Evolutionary conservation across 768 basidiomycete genomes (phyloP).

Genomic region (Tylopilus rubrobrunneus): DNA sequence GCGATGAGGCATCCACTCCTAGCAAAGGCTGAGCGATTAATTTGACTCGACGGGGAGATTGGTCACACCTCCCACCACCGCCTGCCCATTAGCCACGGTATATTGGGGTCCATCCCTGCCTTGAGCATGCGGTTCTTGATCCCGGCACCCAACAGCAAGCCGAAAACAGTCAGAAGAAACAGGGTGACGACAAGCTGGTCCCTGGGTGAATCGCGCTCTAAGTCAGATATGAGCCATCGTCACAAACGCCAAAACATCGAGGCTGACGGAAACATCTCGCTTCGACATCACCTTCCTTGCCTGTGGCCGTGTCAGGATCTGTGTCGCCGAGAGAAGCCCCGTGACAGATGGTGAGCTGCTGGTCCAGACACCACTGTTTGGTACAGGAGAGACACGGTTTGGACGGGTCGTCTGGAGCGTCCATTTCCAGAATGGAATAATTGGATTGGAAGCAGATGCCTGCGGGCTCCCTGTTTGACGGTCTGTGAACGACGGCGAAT

Average conservation of each 20-base stretch:
- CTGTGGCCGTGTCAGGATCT: conserved; percentile 89
- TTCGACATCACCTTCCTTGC: conserved; percentile 94
- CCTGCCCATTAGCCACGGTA: conserved; percentile 59
- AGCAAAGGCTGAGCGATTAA: conserved; percentile 17
- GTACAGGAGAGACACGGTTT: conserved; percentile 94
- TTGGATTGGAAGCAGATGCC: conserved; percentile 90
- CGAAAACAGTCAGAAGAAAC: conserved; percentile 84
- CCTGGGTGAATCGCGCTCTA: conserved; percentile 93
- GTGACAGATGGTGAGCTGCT: conserved; percentile 79
- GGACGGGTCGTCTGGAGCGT: conserved; percentile 75
- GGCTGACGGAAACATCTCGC: conserved; percentile 91
- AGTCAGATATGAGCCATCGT: conserved; percentile 21
- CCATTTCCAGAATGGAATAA: conserved; percentile 80
- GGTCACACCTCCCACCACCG: conserved; percentile 81
- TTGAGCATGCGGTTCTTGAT: conserved; percentile 80
- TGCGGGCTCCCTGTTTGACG: conserved; percentile 30
- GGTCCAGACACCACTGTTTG: conserved; percentile 93
- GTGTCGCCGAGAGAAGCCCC: conserved; percentile 82
- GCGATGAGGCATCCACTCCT: conserved; percentile 45
- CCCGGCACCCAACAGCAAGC: conserved; percentile 78
- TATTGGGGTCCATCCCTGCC: conserved; percentile 62
- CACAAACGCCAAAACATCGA: conserved; percentile 31
- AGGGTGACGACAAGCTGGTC: conserved; percentile 92
- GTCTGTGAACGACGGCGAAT: neutral
- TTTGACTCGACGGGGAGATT: conserved; percentile 16